A percentile compares a stretch with the other conserved stretches of the same genome.
Evolutionary conservation across 148 eudicot genomes (phyloP).

Genomic region (Rhododendron ferrugineum): DNA sequence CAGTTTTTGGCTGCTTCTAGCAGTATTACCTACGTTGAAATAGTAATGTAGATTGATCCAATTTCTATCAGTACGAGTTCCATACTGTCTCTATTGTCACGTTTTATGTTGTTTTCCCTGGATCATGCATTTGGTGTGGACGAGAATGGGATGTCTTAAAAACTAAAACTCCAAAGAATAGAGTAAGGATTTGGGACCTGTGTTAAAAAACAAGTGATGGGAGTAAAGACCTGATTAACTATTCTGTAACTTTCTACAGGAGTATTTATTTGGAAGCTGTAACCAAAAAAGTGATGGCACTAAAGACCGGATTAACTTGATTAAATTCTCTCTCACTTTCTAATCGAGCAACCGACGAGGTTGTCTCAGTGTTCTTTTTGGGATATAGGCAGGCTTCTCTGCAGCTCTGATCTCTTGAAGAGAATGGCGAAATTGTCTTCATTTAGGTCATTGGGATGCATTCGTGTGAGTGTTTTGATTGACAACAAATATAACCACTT

Average conservation of each 20-base stretch:
- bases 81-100: not conserved
- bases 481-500: not conserved
- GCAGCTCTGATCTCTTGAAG: not conserved
- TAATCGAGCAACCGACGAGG: not conserved
- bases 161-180: not conserved
- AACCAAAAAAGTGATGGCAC: not conserved
- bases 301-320: not conserved
- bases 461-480: not conserved
- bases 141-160: not conserved
- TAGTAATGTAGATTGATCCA: not conserved
- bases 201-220: not conserved
- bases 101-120: not conserved
- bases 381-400: not conserved
- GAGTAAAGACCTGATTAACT: not conserved
- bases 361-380: not conserved
- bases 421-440: not conserved
- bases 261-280: not conserved
- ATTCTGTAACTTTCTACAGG: not conserved
- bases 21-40: not conserved
- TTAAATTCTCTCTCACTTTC: not conserved
- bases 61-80: not conserved
- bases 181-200: not conserved
- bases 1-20: not conserved
- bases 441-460: not conserved
- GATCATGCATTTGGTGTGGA: not conserved